Percentiles rank a stretch among this genome's conserved stretches.
Conservation (phyloP, 2,329 filamentous ascomycete species). For the Blastomyces percursus region DNA sequence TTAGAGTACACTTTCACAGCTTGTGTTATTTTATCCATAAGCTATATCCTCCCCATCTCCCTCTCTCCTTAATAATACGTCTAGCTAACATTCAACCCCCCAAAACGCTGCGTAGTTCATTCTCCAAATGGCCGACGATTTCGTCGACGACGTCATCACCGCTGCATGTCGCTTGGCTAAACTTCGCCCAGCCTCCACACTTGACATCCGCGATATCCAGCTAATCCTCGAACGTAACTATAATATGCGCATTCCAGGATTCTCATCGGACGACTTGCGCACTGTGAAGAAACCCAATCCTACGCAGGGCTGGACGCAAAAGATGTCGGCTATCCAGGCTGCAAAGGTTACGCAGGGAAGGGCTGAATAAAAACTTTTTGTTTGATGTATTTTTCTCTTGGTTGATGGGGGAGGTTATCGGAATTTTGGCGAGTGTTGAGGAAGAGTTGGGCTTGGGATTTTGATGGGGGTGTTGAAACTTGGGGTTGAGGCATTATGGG, state of each 20-base stretch:
- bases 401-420: background rate
- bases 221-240: conserved; percentile 73
- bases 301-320: conserved; percentile 78
- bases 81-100: background rate
- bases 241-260: conserved; percentile 88
- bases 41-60: background rate
- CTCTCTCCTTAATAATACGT: conserved; percentile 4
- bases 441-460: no score
- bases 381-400: background rate
- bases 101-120: conserved; percentile 52
- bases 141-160: conserved; percentile 83
- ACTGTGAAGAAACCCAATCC: conserved; percentile 92
- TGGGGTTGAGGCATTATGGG: no score
- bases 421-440: background rate
- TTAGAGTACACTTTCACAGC: background rate
- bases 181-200: conserved; percentile 75
- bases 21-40: background rate
- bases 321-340: conserved; percentile 93
- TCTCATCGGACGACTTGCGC: conserved; percentile 84
- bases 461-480: no score
- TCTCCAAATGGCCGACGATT: conserved; percentile 81
- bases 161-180: conserved; percentile 85
- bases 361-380: conserved; percentile 22
- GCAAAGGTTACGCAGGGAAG: conserved; percentile 57
- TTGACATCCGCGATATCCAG: conserved; percentile 81